Evolutionary conservation across 352 stramenopile genomes (phyloP), one percentile per base, ranked within the genome.

Genomic region (Globisporangium barbulae): DNA sequence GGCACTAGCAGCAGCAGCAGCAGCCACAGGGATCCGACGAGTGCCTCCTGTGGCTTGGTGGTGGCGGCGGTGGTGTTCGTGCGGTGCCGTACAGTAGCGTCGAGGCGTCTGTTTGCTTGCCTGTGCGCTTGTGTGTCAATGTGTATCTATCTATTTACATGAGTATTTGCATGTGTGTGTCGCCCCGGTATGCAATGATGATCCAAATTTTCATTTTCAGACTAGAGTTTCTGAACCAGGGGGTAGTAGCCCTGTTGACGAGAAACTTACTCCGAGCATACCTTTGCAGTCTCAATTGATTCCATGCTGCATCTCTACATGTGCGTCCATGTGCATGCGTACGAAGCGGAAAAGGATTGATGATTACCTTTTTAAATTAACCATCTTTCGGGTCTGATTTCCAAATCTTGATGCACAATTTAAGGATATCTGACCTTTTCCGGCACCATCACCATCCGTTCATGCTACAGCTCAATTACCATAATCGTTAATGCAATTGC

Each of bases 331-430:
- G 25, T 30, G 3, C 19, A 50, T 52, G 13, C 41, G 28, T 44
- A 2, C 13, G 25, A 47, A 69, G 64, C 39, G 52, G 47, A 68
- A 84, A 81, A 75, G 77, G 80, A 67, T 53, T 91, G 85, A 93
- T 89, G 85, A 91, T 73, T 87, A 79, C 74, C 73, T 84, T 87
- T 70, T 71, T 74, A 81, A 88, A 80, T 83, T 76, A 89, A 94
- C 81, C 85, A 94, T 94, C 85, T 94, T 94, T 94, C 85, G 85
- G 85, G 85, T 88, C 85, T 92, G 85, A 94, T 91, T 85, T 91
- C 81, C 82, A 62, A 91, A 75, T 76, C 61, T 72, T 93, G 85
- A 93, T 91, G 85, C 63, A 91, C 82, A 65, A 64, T 75, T 75
- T 70, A 73, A 88, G 74, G 82, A 81, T 74, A 87, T 73, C 85